Base-by-base conservation (phyloP, 192 early-diverging fungal species). In the Chytriomyces sp. region DNA sequence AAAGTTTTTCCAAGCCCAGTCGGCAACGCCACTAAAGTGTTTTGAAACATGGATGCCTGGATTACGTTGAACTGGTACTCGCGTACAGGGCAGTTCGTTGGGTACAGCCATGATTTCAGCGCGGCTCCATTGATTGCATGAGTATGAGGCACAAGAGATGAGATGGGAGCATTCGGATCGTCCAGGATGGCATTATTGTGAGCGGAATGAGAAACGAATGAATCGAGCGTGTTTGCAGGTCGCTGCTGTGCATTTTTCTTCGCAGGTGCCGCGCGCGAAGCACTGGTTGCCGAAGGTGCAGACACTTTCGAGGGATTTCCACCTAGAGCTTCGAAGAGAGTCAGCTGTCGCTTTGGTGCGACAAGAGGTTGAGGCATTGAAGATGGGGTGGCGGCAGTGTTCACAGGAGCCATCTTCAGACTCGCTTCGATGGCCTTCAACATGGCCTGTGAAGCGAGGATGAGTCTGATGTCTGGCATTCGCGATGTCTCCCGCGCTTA, bases 1-100 rank as follows among this genome's bases (percentile, higher is more conserved):
- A 98, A 90, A 1, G 96, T 98, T 81, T 98, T 98, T 61, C 96
- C 96, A 66, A 97, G 86, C 61, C 95, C 94, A 11, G 86, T 83
- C 5, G 83, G 83, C n/a, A 97, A 83, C 6, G 93, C 89, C 5
- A 97, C 95, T 11, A 98, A 84, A 18, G 94, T 96, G 77, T 98
- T 98, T 65, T 87, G 83, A 61, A 91, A 91, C 44, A 98, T 81
- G 3, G 91, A 90, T 1, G 84, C 86, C 59, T 90, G 85, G 44
- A 95, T 91, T 46, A 96, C 94, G 64, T 92, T 93, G 82, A 90
- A 92, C 76, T 98, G 96, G 82, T 98, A 98, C 46, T 89, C 93
- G 35, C 96, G 92, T 5, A 83, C 73, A 1, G 90, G 82, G 24
- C 85, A 83, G 76, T 95, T 95, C 35, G 86, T 86, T 0, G 93